phyloP scores from a whole-genome alignment of 2,329 filamentous ascomycete species.

The Rutstroemia sydowiana region DNA sequence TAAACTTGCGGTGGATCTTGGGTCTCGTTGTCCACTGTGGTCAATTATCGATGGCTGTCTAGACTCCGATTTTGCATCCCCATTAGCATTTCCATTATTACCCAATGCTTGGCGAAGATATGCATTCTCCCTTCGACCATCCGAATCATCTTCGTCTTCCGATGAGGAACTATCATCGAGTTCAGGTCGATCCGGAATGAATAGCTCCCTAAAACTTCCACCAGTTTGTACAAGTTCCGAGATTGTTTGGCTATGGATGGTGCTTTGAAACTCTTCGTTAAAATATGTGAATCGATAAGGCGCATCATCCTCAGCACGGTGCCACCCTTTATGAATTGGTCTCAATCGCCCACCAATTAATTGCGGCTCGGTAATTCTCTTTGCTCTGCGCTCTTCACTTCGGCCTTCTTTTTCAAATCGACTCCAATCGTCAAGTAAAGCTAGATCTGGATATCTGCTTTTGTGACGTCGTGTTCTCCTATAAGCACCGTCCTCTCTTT shows the following conservation, averaged over 20 bases:
- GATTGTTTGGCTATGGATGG: conserved; percentile 92
- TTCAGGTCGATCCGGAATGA: conserved; percentile 76
- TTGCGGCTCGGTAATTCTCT: conserved; percentile 89
- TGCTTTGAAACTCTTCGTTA: conserved; percentile 93
- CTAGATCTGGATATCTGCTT: conserved; percentile 78
- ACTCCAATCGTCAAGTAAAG: conserved; percentile 82
- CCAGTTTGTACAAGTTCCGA: conserved; percentile 86
- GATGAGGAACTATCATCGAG: conserved; percentile 63
- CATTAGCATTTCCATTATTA: conserved; percentile 28
- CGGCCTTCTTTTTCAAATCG: conserved; percentile 82
- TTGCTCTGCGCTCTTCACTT: conserved; percentile 73
- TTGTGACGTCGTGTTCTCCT: conserved; percentile 44
- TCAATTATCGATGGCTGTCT: conserved; percentile 32
- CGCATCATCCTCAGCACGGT: conserved; percentile 76
- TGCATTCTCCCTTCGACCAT: conserved; percentile 24
- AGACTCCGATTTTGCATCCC: conserved; percentile 39
- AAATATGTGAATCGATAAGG: conserved; percentile 98
- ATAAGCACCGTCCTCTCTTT: conserved; percentile 38
- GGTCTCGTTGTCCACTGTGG: conserved; percentile 15
- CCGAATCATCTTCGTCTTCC: conserved; percentile 44
- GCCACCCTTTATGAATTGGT: conserved; percentile 75
- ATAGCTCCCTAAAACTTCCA: conserved; percentile 76
- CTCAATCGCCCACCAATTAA: conserved; percentile 84
- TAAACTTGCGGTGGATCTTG: conserved; percentile 10
- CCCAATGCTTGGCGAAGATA: conserved; percentile 24